phyloP scores from a whole-genome alignment of 1,284 basidiomycete species.

The Microbotryum scabiosae region DNA sequence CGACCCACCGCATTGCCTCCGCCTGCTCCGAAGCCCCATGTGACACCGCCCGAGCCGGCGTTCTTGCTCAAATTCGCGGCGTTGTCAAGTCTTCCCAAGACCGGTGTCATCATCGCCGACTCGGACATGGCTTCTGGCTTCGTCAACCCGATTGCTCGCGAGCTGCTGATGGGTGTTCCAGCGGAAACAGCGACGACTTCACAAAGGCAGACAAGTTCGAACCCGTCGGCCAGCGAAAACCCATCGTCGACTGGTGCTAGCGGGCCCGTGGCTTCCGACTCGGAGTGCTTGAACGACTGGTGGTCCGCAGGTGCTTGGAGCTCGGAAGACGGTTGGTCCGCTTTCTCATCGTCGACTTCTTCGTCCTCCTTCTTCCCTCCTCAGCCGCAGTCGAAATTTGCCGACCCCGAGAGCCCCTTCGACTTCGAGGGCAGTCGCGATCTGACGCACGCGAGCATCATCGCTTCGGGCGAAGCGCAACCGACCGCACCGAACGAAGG shows the following conservation, averaged over 20 bases:
- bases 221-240: background rate
- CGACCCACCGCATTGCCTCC: conserved; percentile 17
- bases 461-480: conserved; percentile 13
- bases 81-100: conserved; percentile 24
- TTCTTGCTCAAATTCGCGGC: conserved; percentile 27
- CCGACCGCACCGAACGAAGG: conserved; percentile 7
- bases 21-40: background rate
- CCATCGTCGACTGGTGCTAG: no score
- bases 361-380: conserved; percentile 20
- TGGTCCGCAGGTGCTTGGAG: conserved; percentile 14
- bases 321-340: conserved; percentile 13
- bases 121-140: conserved; percentile 24
- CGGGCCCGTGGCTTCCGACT: background rate
- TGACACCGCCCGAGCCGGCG: conserved; percentile 2
- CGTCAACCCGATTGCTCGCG: conserved; percentile 29
- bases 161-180: conserved; percentile 26
- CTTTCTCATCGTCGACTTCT: conserved; percentile 1
- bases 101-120: conserved; percentile 28
- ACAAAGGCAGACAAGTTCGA: background rate
- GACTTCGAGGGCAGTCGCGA: conserved; percentile 7
- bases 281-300: conserved; percentile 5
- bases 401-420: conserved; percentile 15
- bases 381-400: background rate
- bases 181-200: background rate
- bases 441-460: conserved; percentile 12